Conservation (phyloP, 140 eudicot genomes). For the Stevia rebaudiana region DNA sequence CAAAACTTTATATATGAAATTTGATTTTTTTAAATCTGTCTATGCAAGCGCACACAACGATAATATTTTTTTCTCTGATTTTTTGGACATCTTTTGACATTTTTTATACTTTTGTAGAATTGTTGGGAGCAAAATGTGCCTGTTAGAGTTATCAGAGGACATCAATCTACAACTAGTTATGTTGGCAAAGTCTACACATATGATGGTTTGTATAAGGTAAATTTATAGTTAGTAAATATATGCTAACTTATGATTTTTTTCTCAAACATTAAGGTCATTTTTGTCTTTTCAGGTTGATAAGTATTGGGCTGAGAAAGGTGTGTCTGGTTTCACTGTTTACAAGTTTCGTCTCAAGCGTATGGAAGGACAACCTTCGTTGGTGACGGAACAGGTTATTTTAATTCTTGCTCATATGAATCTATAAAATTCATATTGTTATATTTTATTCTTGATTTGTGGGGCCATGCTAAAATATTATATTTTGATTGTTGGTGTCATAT, state of each 20-base stretch:
- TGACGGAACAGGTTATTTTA: conserved; percentile 79
- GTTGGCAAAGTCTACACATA: conserved; percentile 91
- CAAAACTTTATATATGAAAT: background rate
- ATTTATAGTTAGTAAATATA: background rate
- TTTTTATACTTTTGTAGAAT: conserved; percentile 39
- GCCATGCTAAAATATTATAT: background rate
- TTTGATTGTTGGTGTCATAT: background rate
- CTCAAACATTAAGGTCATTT: background rate
- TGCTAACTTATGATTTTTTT: background rate
- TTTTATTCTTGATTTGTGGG: background rate
- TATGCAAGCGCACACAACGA: background rate
- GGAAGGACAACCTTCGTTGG: conserved; percentile 73
- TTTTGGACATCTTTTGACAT: background rate
- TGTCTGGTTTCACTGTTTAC: conserved; percentile 75
- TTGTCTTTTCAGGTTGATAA: conserved; percentile 48
- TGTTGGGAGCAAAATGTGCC: conserved; percentile 58
- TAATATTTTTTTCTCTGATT: background rate
- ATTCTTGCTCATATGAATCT: background rate
- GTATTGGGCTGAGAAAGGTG: conserved; percentile 87
- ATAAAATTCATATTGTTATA: background rate
- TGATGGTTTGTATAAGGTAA: conserved; percentile 86
- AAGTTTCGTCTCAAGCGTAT: conserved; percentile 70
- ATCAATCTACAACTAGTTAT: conserved; percentile 52
- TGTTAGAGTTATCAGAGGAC: conserved; percentile 81
- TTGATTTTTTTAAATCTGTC: background rate